Evolutionary conservation across 2,329 filamentous ascomycete genomes (phyloP).

Genomic region (Nannizziopsis barbatae): DNA sequence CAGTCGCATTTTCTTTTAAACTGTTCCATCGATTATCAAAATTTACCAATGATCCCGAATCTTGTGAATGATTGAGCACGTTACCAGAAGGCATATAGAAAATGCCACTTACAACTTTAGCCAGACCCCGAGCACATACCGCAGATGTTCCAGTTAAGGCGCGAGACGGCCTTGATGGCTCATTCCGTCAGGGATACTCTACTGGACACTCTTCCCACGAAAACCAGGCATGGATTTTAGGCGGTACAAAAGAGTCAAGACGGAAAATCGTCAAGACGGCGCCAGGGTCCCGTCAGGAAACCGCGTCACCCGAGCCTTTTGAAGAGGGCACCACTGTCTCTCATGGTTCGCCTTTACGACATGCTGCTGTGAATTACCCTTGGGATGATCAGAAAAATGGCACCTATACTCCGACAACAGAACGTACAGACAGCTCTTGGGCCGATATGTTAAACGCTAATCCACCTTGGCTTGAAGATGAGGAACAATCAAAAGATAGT

Average conservation of each 20-base stretch:
- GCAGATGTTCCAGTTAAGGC: neutral
- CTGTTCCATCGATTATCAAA: no score
- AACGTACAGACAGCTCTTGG: neutral
- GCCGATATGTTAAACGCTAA: neutral
- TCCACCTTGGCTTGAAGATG: neutral
- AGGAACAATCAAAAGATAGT: neutral
- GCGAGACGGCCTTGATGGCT: neutral
- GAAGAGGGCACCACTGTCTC: neutral
- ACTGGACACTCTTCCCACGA: neutral
- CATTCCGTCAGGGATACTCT: neutral
- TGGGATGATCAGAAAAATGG: slow-evolving; percentile 48
- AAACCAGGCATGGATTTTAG: neutral
- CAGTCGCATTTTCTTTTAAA: no score
- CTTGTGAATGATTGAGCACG: no score
- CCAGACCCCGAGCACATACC: slow-evolving; percentile 23
- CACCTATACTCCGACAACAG: slow-evolving; percentile 55
- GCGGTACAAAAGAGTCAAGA: neutral
- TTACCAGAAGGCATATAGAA: no score
- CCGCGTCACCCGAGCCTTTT: neutral
- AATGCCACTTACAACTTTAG: slow-evolving; percentile 9
- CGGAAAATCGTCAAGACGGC: slow-evolving; percentile 1
- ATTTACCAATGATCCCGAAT: no score
- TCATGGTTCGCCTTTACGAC: slow-evolving; percentile 10
- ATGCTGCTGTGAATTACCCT: slow-evolving; percentile 14
- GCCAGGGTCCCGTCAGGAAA: neutral